phyloP scores from a whole-genome alignment of 495 filamentous ascomycete genomes.

The Penicillium lividum region DNA sequence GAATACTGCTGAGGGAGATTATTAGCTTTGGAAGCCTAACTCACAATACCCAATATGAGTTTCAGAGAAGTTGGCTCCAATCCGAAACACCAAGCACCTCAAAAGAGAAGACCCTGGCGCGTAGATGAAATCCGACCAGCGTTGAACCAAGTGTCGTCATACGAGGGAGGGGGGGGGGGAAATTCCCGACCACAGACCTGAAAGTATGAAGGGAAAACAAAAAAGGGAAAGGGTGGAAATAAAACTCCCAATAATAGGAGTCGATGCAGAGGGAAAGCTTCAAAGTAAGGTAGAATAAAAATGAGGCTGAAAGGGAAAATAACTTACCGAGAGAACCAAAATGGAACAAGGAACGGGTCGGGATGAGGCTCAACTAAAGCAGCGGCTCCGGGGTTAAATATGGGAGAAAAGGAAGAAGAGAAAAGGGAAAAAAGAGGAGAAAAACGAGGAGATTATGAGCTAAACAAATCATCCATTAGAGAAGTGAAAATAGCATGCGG shows the following conservation, averaged over 20 bases:
- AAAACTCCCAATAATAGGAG: neutral
- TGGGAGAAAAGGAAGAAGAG: conserved; percentile 6
- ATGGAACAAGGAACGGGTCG: neutral
- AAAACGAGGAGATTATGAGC: conserved; percentile 3
- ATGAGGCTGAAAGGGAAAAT: conserved; percentile 1
- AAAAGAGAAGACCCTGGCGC: neutral
- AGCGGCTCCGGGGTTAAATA: neutral
- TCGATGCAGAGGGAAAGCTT: neutral
- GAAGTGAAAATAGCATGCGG: neutral
- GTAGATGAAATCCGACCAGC: neutral
- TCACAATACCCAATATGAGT: neutral
- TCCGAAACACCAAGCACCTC: neutral
- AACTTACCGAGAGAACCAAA: conserved; percentile 1
- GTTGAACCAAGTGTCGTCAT: neutral
- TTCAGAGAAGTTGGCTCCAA: neutral
- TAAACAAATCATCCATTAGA: neutral
- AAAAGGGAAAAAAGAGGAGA: conserved; percentile 4
- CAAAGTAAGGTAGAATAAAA: neutral
- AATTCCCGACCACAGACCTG: neutral
- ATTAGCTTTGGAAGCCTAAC: neutral
- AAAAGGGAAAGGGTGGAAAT: neutral
- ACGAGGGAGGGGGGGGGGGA: too few relatives aligned
- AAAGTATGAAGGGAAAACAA: neutral
- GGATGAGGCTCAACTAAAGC: conserved; percentile 8
- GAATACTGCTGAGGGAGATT: neutral